phyloP scores from a whole-genome alignment of 768 basidiomycete genomes.

The Leucosporidium scottii region DNA sequence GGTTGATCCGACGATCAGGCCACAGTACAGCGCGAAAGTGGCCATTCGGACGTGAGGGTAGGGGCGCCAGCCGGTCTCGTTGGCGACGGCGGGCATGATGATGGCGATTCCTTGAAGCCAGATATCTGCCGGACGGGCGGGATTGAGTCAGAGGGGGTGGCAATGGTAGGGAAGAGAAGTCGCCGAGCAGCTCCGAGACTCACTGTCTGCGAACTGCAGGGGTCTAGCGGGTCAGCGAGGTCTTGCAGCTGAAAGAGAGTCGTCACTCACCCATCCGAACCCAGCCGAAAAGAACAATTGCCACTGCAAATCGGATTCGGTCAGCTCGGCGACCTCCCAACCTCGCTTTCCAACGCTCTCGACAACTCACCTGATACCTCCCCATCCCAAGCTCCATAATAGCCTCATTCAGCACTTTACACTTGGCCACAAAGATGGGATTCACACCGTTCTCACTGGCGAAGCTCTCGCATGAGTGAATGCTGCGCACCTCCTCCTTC shows the following conservation, averaged over 20 bases:
- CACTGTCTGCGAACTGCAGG: background rate
- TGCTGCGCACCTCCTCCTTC: no score
- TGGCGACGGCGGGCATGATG: background rate
- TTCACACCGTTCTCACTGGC: background rate
- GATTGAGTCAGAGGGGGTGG: background rate
- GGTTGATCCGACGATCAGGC: slow-evolving; percentile 50
- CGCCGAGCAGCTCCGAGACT: background rate
- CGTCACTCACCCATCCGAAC: background rate
- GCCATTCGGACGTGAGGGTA: slow-evolving; percentile 45
- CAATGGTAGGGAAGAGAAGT: background rate
- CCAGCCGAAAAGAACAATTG: background rate
- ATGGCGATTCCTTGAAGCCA: background rate
- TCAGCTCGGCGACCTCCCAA: background rate
- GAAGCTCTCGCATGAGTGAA: background rate
- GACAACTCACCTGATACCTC: background rate
- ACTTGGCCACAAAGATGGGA: background rate
- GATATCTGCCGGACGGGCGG: background rate
- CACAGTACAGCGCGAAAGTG: slow-evolving; percentile 49
- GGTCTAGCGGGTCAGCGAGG: no score
- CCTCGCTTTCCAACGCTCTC: no score
- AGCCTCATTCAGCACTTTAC: background rate
- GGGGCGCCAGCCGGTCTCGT: background rate
- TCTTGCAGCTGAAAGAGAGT: no score
- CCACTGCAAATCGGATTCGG: background rate
- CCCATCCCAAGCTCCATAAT: background rate